Evolutionary conservation across 2,329 filamentous ascomycete species (phyloP).

Genomic region (Nannizzia gypsea): DNA sequence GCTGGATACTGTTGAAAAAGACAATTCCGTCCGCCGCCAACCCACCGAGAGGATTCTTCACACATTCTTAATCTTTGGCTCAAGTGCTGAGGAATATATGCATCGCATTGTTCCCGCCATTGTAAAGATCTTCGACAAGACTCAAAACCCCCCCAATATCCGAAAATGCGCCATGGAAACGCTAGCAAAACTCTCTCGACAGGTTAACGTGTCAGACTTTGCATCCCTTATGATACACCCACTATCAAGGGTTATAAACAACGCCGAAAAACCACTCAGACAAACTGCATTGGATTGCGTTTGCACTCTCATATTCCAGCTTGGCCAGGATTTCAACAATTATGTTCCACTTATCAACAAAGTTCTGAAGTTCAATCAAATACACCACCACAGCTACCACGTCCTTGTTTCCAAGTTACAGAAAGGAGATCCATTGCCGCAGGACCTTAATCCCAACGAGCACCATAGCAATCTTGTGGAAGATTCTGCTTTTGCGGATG

Average conservation of each 20-base stretch:
- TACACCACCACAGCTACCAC: constrained; percentile 84
- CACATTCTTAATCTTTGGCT: constrained; percentile 89
- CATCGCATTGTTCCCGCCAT: constrained; percentile 95
- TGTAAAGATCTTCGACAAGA: constrained; percentile 85
- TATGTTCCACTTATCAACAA: constrained; percentile 93
- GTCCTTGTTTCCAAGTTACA: constrained; percentile 84
- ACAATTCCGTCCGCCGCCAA: constrained; percentile 59
- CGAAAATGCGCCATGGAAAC: constrained; percentile 88
- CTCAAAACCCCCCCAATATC: constrained; percentile 65
- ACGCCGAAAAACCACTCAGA: constrained; percentile 60
- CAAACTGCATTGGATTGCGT: constrained; percentile 83
- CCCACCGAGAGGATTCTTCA: constrained; percentile 86
- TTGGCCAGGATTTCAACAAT: constrained; percentile 88
- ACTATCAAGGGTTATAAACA: constrained; percentile 66
- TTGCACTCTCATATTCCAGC: constrained; percentile 87
- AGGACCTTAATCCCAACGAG: constrained; percentile 80
- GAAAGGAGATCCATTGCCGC: constrained; percentile 87
- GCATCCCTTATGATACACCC: constrained; percentile 94
- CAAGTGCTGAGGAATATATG: constrained; percentile 97
- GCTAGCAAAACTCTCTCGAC: constrained; percentile 81
- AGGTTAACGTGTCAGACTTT: constrained; percentile 95
- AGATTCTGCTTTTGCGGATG: constrained; percentile 70
- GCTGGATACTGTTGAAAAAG: constrained; percentile 85
- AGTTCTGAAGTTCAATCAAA: constrained; percentile 62
- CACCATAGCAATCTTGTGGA: constrained; percentile 66